Percentiles rank a stretch among this genome's conserved stretches.
Conservation (phyloP, 345 rosid genomes). For the Eucalyptus paniculata region DNA sequence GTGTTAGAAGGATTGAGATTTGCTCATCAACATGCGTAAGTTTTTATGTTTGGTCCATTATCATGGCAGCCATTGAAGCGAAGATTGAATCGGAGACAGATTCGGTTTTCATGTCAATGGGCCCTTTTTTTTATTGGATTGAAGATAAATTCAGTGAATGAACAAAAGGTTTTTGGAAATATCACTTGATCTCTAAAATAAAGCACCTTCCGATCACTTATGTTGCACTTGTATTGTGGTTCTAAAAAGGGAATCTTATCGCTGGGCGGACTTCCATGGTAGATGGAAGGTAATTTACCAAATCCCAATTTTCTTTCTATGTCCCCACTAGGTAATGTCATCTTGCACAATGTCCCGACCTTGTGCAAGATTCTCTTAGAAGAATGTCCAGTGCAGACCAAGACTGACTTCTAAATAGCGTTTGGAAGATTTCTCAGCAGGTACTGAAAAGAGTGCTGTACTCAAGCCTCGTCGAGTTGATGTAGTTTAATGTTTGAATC, state of each 20-base stretch:
- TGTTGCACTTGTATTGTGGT: background rate
- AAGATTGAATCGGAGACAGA: background rate
- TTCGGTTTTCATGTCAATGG: background rate
- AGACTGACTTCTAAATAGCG: background rate
- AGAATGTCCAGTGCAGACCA: background rate
- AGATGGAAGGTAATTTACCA: background rate
- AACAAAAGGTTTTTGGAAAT: background rate
- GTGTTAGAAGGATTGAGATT: background rate
- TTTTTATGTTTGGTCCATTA: background rate
- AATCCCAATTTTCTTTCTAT: background rate
- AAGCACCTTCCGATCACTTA: background rate
- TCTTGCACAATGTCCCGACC: background rate
- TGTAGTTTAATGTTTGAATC: background rate
- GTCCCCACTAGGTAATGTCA: background rate
- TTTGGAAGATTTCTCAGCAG: background rate
- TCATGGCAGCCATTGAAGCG: background rate
- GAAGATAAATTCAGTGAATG: background rate
- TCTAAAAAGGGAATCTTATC: background rate
- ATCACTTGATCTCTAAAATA: background rate
- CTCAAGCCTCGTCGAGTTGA: background rate
- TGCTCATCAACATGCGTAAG: background rate
- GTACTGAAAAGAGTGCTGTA: background rate
- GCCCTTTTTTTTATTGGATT: background rate
- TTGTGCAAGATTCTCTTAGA: background rate
- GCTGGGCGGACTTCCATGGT: background rate